Evolutionary conservation across 78 protist species (phyloP), one percentile per base, ranked within the genome.

Genomic region (Creolimax fragrantissima): DNA sequence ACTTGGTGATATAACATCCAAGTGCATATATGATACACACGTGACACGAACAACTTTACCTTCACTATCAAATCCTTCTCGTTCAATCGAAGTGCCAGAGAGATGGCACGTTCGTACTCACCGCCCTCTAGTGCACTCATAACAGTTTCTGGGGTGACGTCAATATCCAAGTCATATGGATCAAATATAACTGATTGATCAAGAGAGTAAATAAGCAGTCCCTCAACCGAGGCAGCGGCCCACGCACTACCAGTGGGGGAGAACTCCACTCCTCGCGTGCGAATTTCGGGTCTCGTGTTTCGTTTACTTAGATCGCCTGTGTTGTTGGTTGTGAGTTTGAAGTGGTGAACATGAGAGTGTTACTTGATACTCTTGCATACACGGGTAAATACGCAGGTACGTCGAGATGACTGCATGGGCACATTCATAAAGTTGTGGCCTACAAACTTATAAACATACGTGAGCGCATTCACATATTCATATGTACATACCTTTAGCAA

Each of bases 141-240:
- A 4, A 93, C 93, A 37, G 95, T 5, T 35, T 88, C 95, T 4
- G 97, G 97, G n/a, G 96, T 97, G 36, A 96, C 81, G 35, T 95
- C 95, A 41, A 95, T 4, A 32, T 95, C 95, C 44, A 97, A 95
- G 35, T 95, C 97, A 41, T 92, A 90, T 35, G 99, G 99, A 85
- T 97, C 99, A 84, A 96, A 97, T 42, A 84, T 43, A 6, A 86
- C 39, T 37, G 11, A 41, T 2, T 95, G 97, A 85, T 98, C 98
- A 35, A 97, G 94, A 24, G 98, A 94, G 85, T 81, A 98, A 41
- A 97, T 43, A 43, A 97, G 90, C 2, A 98, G 95, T 5, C 99
- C 99, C 84, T 92, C 83, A n/a, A 47, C 45, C 88, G 95, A 3
- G 58, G 90, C 58, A 2, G 94, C 96, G 4, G 95, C 95, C 93